Percentiles rank a stretch among this genome's conserved stretches.
Evolutionary conservation across 1,284 basidiomycete species (phyloP).

Genomic region (Fistulinella cinereoalba): DNA sequence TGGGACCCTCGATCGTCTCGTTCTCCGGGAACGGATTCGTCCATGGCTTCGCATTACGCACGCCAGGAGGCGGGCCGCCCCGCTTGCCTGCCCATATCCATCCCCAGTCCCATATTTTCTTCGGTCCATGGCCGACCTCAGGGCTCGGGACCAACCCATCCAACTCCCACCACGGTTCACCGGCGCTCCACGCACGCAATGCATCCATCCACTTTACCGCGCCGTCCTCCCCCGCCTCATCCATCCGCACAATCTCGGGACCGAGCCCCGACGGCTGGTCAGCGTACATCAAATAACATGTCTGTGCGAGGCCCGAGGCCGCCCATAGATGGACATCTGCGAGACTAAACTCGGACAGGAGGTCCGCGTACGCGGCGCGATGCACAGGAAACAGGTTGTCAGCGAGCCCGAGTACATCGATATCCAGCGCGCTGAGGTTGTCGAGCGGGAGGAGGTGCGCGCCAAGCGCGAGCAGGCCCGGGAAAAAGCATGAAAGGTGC

Average conservation of each 20-base stretch:
- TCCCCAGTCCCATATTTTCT: neutral
- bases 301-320: conserved; percentile 65
- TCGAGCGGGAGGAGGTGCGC: conserved; percentile 58
- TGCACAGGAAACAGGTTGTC: conserved; percentile 36
- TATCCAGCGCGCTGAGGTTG: conserved; percentile 41
- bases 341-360: conserved; percentile 41
- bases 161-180: conserved; percentile 11
- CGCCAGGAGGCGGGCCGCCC: conserved; percentile 50
- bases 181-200: conserved; percentile 49
- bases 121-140: neutral
- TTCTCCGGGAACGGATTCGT: conserved; percentile 6
- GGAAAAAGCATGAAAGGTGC: conserved; percentile 76
- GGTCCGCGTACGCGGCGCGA: conserved; percentile 32
- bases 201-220: conserved; percentile 50
- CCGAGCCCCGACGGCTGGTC: conserved; percentile 61
- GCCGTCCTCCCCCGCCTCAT: conserved; percentile 14
- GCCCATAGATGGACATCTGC: conserved; percentile 60
- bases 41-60: conserved; percentile 37
- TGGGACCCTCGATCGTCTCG: conserved; percentile 8
- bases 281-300: conserved; percentile 63
- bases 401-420: conserved; percentile 39
- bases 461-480: conserved; percentile 71
- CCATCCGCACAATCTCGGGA: conserved; percentile 54
- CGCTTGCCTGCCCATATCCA: conserved; percentile 11
- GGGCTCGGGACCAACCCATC: neutral